Base-by-base conservation (phyloP, 1,139 yeast genomes). In the Schwanniomyces etchellsii region DNA sequence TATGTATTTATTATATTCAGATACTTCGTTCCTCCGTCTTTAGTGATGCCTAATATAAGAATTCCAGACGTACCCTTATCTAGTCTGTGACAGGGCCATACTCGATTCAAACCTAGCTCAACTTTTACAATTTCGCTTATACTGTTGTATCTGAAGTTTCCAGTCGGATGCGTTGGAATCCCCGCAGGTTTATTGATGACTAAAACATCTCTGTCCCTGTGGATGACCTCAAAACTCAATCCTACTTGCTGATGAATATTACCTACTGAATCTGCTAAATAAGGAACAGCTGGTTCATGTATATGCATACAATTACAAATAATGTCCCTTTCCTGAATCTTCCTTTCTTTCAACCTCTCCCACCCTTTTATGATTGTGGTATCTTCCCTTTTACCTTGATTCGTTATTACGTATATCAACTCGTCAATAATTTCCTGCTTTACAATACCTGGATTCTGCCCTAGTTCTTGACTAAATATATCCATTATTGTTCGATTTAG, bases 41-140 rank as follows among this genome's bases (percentile, higher is more conserved):
- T 53, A 22, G 62, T 62, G 39, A 72, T 74, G 0, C 77, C 83
- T 31, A 84, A 47, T 1, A 83, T 67, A 29, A 82, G 55, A 0
- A 84, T 54, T 0, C 95, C 95, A 10, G 91, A 81, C 0, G 95
- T 84, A 3, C 76, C 70, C 45, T 77, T 75, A 48, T 84, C 95
- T 10, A 84, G 52, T 26, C 95, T 58, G 47, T 81, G 84, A 41
- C 84, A 75, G 0, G 85, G 80, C 57, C 72, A 64, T 2, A 71
- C 56, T 9, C 56, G 45, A 2, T 45, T 48, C 2, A 62, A 38
- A 0, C 46, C 42, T 20, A 52, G 38, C 29, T 73, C 73, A 14
- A 49, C 42, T 37, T 71, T 69, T 32, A 81, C 40, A 1, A 80
- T 60, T 47, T 81, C 85, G 0, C 80, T 72, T 14, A 82, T 48